A percentile compares a stretch with the other conserved stretches of the same genome.
Evolutionary conservation across 73 alveolate genomes (phyloP).

Genomic region (Paramecium octaurelia): DNA sequence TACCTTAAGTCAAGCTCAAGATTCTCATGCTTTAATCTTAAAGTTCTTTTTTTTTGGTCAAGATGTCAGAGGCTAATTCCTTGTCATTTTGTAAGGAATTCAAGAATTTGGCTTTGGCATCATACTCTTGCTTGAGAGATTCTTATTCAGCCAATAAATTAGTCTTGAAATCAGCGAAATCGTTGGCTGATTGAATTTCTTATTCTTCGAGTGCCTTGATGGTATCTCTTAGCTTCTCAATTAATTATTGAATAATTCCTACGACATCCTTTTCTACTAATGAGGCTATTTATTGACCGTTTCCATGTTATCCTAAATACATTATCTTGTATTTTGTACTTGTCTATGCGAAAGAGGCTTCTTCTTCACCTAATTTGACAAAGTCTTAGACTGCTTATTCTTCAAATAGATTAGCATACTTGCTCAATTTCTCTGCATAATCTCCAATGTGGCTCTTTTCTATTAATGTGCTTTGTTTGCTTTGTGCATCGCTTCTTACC

Average conservation of each 20-base stretch:
- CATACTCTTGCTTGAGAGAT: constrained; percentile 38
- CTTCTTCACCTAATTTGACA: constrained; percentile 36
- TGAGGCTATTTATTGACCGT: not conserved
- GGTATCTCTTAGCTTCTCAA: constrained; percentile 39
- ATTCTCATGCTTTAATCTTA: constrained; percentile 42
- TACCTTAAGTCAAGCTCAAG: constrained; percentile 35
- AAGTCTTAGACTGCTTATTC: constrained; percentile 37
- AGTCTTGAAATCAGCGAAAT: constrained; percentile 37
- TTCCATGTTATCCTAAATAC: not conserved
- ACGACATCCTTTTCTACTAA: constrained; percentile 15
- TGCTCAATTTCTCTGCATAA: constrained; percentile 37
- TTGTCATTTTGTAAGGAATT: constrained; percentile 32
- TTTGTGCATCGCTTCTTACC: constrained; percentile 40
- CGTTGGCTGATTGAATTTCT: constrained; percentile 28
- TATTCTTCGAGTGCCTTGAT: constrained; percentile 25
- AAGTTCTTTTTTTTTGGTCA: constrained; percentile 8
- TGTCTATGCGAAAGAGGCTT: not conserved
- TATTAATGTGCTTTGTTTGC: not conserved
- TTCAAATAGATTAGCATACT: constrained; percentile 45
- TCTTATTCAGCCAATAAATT: constrained; percentile 44
- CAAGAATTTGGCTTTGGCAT: constrained; percentile 46
- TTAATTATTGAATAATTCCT: not conserved
- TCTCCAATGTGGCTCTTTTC: constrained; percentile 27
- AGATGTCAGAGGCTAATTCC: constrained; percentile 21
- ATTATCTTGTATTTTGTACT: not conserved